Evolutionary conservation across 2,329 filamentous ascomycete genomes (phyloP), one percentile per base, ranked within the genome.

Genomic region (Sporothrix globosa): DNA sequence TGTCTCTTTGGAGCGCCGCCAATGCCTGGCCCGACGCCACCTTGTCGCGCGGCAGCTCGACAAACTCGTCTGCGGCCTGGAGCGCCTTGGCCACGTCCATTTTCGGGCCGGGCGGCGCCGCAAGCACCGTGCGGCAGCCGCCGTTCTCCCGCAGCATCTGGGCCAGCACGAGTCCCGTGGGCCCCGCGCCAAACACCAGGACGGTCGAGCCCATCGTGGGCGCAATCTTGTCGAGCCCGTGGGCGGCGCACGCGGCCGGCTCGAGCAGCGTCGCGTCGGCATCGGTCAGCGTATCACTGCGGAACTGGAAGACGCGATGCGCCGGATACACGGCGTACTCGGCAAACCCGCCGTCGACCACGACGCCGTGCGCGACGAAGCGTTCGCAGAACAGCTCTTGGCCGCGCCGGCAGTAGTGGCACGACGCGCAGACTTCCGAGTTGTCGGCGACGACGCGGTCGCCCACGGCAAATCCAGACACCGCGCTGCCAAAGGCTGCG

Each of bases 331-430:
- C 82, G 74, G 82, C 83, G 82, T 91, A 92, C 78, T 92, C 89
- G 67, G 90, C 90, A 75, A 92, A 92, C 41, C 90, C 90, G 75
- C 90, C 90, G 73, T 90, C 87, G 79, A 91, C 83, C 74, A 85
- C 88, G n/a, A 88, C 87, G 74, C 87, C 89, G 74, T 91, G 88
- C 19, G n/a, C 39, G 13, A 72, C 78, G 70, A 69, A 80, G 74
- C 90, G 84, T 79, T 91, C 89, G 78, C 90, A 92, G 70, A 91
- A 85, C 61, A 92, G 80, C 41, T 87, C 83, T 77, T 91, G 85
- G 68, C 90, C 89, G 70, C 88, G 86, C 73, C 87, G 86, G 81
- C 90, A 92, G 82, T 91, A 91, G 83, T 90, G 91, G 81, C 90
- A 92, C 79, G 89, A 86, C 65, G 86, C 87, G 79, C 90, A 92